Evolutionary conservation across 192 early-diverging fungal genomes (phyloP), one percentile per base, ranked within the genome.

Genomic region (Glomus cerebriforme): DNA sequence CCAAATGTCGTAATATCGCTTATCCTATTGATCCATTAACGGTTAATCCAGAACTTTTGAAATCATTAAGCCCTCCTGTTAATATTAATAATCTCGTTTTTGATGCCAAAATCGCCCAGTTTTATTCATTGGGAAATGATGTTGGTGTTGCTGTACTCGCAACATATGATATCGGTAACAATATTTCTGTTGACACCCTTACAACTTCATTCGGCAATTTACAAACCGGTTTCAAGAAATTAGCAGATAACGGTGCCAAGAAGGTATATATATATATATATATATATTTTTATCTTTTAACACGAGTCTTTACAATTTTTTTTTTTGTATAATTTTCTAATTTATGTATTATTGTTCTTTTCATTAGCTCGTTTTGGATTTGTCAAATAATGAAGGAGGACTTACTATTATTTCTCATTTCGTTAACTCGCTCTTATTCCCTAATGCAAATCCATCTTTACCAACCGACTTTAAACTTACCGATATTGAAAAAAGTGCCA

Each of bases 341-440:
- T 45, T 45, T 45, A 45, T 10, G 12, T 45, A 7, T 45, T 49
- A 17, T 49, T 17, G 15, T 49, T 49, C 15, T 49, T 49, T 31
- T 60, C 7, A 24, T 27, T 29, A 84, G 70, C 35, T 84, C 59
- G 82, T 84, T 34, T 73, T 84, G 34, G 83, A 84, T 75, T 77
- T 84, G 83, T 80, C 83, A 76, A 84, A 84, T 77, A 84, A 84
- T 19, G 81, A 81, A 63, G 83, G 83, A 67, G 83, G 83, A 39
- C 78, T 72, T 12, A 81, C 79, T 12, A 68, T 80, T 34, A 72
- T 84, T 29, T 72, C 81, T 58, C 82, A 84, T 77, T 84, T 84
- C 73, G 43, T 84, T 73, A 84, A 84, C 59, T 24, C 59, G 6
- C 31, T 82, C 6, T 80, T 84, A 76, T 84, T 84, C 72, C 83